A percentile compares a stretch with the other conserved stretches of the same genome.
Conservation (phyloP, 768 basidiomycete species). For the Auricularia auricula-judae region DNA sequence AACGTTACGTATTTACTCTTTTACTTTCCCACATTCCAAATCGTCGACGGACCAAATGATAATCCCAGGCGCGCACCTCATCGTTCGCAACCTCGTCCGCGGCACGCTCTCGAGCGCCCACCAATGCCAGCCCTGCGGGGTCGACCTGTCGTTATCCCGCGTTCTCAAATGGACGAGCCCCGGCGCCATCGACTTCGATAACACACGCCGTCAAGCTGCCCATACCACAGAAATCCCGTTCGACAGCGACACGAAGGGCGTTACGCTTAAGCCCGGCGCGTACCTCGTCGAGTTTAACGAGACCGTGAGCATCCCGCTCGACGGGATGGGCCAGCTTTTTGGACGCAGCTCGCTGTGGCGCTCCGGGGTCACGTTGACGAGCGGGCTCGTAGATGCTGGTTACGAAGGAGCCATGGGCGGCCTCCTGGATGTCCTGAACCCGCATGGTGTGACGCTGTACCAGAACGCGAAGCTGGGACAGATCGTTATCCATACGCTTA, state of each 20-base stretch:
- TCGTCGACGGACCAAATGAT: background rate
- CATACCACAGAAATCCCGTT: constrained; percentile 8
- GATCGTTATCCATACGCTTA: constrained; percentile 10
- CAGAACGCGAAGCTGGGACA: constrained; percentile 7
- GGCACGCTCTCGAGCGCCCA: background rate
- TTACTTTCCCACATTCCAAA: too few species aligned
- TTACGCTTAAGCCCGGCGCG: constrained; percentile 7
- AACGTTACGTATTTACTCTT: too few species aligned
- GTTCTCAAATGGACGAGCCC: constrained; percentile 7
- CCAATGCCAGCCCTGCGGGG: constrained; percentile 12
- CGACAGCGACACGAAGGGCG: background rate
- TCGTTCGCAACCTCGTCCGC: background rate
- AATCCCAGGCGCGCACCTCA: background rate
- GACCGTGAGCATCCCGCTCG: constrained; percentile 9
- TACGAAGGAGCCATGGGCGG: constrained; percentile 11
- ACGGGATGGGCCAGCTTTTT: constrained; percentile 11
- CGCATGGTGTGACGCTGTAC: constrained; percentile 9
- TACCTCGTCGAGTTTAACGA: constrained; percentile 16
- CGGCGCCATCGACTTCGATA: constrained; percentile 11
- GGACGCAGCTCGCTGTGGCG: constrained; percentile 13
- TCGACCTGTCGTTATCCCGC: constrained; percentile 6
- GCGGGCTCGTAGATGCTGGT: constrained; percentile 10
- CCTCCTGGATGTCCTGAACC: constrained; percentile 9
- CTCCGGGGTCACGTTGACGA: constrained; percentile 9
- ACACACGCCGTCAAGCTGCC: constrained; percentile 8